Percentiles rank a stretch among this genome's conserved stretches.
These are phyloP conservation scores for Crithidia sp. DNA, from an alignment of 208 protist genomes.

Conservation along the genomic window DNA sequence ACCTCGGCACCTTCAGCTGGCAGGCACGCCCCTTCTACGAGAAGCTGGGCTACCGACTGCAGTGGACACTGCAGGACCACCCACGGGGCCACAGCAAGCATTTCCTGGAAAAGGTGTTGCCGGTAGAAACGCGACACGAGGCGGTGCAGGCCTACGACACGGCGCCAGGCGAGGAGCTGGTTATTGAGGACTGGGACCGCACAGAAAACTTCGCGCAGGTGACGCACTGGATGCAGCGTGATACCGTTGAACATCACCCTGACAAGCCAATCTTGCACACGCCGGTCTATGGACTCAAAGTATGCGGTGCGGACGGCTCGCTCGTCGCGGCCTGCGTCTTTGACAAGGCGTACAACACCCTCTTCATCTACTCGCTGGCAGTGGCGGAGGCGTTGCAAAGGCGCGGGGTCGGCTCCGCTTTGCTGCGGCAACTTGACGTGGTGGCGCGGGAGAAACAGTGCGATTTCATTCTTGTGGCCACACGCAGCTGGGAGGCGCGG, in stretches of 20 bases:
- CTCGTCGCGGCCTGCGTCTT: background rate
- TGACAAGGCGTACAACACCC: constrained; percentile 13
- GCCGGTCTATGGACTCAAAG: constrained; percentile 2
- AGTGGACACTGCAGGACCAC: constrained; percentile 25
- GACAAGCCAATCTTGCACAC: constrained; percentile 1
- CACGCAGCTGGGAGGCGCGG: constrained; percentile 37
- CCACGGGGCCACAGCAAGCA: constrained; percentile 22
- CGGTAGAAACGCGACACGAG: background rate
- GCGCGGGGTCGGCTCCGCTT: constrained; percentile 17
- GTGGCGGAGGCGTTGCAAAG: background rate
- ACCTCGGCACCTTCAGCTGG: constrained; percentile 34
- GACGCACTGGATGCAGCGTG: constrained; percentile 7
- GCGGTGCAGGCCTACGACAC: background rate
- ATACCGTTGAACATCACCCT: constrained; percentile 2
- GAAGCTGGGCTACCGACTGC: constrained; percentile 24
- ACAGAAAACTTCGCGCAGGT: constrained; percentile 2
- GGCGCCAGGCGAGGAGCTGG: background rate
- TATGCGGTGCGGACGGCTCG: constrained; percentile 3
- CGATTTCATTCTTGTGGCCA: constrained; percentile 21
- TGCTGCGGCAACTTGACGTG: constrained; percentile 19
- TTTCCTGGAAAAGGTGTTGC: constrained; percentile 34
- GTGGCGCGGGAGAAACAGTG: constrained; percentile 22
- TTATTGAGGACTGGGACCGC: constrained; percentile 7
- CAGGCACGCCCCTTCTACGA: constrained; percentile 42
- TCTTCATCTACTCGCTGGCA: constrained; percentile 20